These are phyloP conservation scores for Ascochyta viciae-villosae DNA, from an alignment of 2,329 filamentous ascomycete species.

Conservation along the genomic window DNA sequence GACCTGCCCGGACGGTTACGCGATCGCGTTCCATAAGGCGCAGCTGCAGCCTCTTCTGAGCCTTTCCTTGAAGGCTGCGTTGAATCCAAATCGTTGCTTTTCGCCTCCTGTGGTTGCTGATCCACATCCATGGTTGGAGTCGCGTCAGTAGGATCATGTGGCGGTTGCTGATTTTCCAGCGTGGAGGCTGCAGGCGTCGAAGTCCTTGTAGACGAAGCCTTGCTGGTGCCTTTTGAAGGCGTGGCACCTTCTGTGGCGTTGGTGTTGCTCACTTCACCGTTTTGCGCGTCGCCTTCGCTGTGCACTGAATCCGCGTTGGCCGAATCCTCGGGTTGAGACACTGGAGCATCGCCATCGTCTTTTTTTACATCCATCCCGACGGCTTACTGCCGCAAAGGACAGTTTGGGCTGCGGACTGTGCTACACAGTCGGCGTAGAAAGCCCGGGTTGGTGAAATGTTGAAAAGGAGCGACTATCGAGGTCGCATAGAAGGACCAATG, in stretches of 20 bases:
- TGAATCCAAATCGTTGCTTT: slow-evolving; percentile 34
- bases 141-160: slow-evolving; percentile 37
- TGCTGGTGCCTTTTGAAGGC: slow-evolving; percentile 42
- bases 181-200: slow-evolving; percentile 42
- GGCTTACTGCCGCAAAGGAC: slow-evolving; percentile 31
- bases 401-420: slow-evolving; percentile 28
- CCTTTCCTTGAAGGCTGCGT: slow-evolving; percentile 45
- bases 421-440: slow-evolving; percentile 29
- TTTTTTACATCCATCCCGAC: slow-evolving; percentile 48
- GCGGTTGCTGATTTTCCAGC: slow-evolving; percentile 32
- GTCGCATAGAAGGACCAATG: slow-evolving; percentile 44
- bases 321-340: slow-evolving; percentile 41
- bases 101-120: slow-evolving; percentile 39
- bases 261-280: slow-evolving; percentile 26
- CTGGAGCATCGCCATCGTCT: slow-evolving; percentile 45
- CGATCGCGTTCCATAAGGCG: slow-evolving; percentile 90
- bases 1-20: slow-evolving; percentile 82
- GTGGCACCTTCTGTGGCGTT: slow-evolving; percentile 36
- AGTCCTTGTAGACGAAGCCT: slow-evolving; percentile 44
- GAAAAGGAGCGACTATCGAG: slow-evolving; percentile 44
- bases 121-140: slow-evolving; percentile 36
- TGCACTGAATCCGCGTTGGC: slow-evolving; percentile 38
- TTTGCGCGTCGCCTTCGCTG: slow-evolving; percentile 39
- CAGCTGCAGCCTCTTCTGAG: slow-evolving; percentile 52
- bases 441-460: slow-evolving; percentile 35